Evolutionary conservation across 805 yeast genomes (phyloP).

Genomic region (Clavispora phyllophila): DNA sequence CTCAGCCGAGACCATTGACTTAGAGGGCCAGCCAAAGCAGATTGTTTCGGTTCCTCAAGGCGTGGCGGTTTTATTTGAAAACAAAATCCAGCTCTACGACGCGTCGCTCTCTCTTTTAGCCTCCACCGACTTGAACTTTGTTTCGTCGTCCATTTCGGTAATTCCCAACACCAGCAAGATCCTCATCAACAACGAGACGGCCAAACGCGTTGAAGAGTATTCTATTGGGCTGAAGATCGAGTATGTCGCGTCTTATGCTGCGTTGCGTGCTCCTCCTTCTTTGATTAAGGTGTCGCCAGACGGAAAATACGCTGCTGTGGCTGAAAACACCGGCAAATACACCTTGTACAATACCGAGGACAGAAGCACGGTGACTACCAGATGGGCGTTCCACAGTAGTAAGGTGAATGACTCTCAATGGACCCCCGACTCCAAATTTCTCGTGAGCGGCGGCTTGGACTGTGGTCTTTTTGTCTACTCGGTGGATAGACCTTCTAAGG

Average conservation of each 20-base stretch:
- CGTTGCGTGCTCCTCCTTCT: slow-evolving; percentile 59
- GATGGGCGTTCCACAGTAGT: slow-evolving; percentile 96
- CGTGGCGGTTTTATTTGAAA: slow-evolving; percentile 24
- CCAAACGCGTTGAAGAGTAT: slow-evolving; percentile 28
- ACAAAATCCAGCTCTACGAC: slow-evolving; percentile 22
- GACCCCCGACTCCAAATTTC: slow-evolving; percentile 67
- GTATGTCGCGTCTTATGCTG: slow-evolving; percentile 21
- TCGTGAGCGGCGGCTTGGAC: slow-evolving; percentile 80
- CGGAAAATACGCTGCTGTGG: slow-evolving; percentile 68
- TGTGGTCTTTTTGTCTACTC: slow-evolving; percentile 77
- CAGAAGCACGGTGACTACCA: slow-evolving; percentile 60
- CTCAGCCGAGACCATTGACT: slow-evolving; percentile 9
- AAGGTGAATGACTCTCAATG: slow-evolving; percentile 73
- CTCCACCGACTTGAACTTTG: slow-evolving; percentile 17
- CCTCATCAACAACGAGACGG: slow-evolving; percentile 27
- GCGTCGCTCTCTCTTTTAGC: slow-evolving; percentile 9
- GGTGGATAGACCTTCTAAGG: slow-evolving; percentile 72
- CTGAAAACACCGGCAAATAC: slow-evolving; percentile 84
- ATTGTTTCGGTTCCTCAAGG: slow-evolving; percentile 22
- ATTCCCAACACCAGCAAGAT: slow-evolving; percentile 17
- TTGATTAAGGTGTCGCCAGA: slow-evolving; percentile 66
- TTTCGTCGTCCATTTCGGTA: slow-evolving; percentile 22
- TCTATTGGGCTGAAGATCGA: slow-evolving; percentile 46
- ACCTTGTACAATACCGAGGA: slow-evolving; percentile 57
- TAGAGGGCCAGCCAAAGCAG: slow-evolving; percentile 34